phyloP scores from a whole-genome alignment of 2,329 filamentous ascomycete genomes.

The Neofusicoccum laricinum region DNA sequence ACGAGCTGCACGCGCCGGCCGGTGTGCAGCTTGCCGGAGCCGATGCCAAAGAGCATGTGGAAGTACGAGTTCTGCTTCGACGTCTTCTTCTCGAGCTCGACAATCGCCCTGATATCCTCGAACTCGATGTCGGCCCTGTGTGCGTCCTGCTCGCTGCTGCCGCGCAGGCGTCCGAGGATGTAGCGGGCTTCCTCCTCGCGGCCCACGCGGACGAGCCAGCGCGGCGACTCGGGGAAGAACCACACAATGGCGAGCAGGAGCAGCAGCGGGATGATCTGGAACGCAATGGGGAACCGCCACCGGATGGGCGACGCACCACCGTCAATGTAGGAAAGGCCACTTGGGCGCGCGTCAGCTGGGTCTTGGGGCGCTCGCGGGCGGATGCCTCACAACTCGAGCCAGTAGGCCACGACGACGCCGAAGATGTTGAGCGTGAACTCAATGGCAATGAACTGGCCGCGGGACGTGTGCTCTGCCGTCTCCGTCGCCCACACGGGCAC shows the following conservation, averaged over 20 bases:
- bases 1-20: slow-evolving; percentile 67
- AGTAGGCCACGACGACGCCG: slow-evolving; percentile 62
- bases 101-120: slow-evolving; percentile 64
- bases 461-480: slow-evolving; percentile 63
- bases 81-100: slow-evolving; percentile 53
- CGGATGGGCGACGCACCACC: slow-evolving; percentile 56
- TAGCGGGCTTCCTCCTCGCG: slow-evolving; percentile 66
- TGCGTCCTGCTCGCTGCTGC: slow-evolving; percentile 50
- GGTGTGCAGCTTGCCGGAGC: slow-evolving; percentile 63
- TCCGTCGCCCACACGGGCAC: slow-evolving; percentile 71
- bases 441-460: slow-evolving; percentile 67
- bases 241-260: slow-evolving; percentile 56
- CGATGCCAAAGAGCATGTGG: slow-evolving; percentile 65
- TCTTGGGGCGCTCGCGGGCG: neutral
- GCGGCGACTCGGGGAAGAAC: slow-evolving; percentile 69
- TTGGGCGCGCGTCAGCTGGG: neutral
- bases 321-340: slow-evolving; percentile 59
- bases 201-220: slow-evolving; percentile 65
- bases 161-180: slow-evolving; percentile 63
- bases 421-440: slow-evolving; percentile 74
- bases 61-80: slow-evolving; percentile 57
- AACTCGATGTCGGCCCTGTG: slow-evolving; percentile 60
- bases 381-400: slow-evolving; percentile 35
- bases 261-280: slow-evolving; percentile 65
- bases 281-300: slow-evolving; percentile 68